phyloP scores from a whole-genome alignment of 23 red algal genomes.

The Gracilaria gracilis region DNA sequence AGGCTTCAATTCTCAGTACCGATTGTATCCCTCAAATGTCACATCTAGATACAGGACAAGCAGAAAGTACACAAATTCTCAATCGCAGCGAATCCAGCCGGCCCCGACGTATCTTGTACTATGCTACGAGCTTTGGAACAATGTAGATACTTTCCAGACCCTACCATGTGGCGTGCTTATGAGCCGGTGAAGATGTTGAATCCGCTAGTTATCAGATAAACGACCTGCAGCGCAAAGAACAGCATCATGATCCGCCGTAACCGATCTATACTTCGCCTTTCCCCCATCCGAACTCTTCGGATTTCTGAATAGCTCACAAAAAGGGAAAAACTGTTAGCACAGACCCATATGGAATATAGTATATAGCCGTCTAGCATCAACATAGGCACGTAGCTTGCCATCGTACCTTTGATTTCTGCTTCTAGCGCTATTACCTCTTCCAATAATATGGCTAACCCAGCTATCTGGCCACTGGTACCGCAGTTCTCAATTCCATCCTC shows the following conservation, averaged over 20 bases:
- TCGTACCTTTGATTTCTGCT: slow-evolving; percentile 57
- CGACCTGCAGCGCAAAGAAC: slow-evolving; percentile 2
- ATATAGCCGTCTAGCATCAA: too few species aligned
- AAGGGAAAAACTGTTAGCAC: background rate
- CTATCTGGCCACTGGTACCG: background rate
- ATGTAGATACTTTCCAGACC: background rate
- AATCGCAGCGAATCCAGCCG: too few species aligned
- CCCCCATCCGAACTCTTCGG: slow-evolving; percentile 20
- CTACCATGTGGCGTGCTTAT: background rate
- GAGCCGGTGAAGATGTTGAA: slow-evolving; percentile 12
- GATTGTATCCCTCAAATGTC: background rate
- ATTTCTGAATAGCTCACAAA: slow-evolving; percentile 33
- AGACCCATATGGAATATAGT: too few species aligned
- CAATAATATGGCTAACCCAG: slow-evolving; percentile 13
- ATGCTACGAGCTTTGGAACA: background rate
- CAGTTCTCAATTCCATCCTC: background rate
- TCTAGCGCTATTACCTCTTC: slow-evolving; percentile 51
- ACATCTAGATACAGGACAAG: background rate
- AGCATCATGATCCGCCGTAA: slow-evolving; percentile 35
- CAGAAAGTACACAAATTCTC: too few species aligned
- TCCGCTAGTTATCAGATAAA: slow-evolving; percentile 21
- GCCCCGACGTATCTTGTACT: too few species aligned
- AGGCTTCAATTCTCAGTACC: too few species aligned
- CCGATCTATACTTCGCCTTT: slow-evolving; percentile 39
- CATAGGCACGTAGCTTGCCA: background rate